Base-by-base conservation (phyloP, 1,139 yeast species). In the Scheffersomyces quercinus region DNA sequence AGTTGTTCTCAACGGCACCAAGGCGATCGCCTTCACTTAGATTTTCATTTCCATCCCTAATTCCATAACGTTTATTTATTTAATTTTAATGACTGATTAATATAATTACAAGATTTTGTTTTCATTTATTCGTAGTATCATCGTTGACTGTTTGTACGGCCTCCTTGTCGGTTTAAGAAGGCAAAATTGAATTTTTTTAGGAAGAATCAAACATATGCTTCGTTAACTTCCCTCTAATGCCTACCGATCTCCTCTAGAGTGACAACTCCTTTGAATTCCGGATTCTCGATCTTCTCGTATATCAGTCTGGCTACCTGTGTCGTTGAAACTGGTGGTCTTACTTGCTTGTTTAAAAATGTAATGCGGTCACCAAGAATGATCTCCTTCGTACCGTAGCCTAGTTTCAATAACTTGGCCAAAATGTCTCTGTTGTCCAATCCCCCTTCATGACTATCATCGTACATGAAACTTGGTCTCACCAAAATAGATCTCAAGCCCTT, bases 391-490 rank as follows among this genome's bases (percentile, higher is more conserved):
- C 66, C 63, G 43, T 75, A 71, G 26, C 79, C 67, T 5, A 70
- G 38, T 41, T 70, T 53, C 35, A 71, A 53, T 9, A 65, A 52
- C 4, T 50, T 48, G 31, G 64, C 61, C 20, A 72, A 41, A 3
- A 60, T 43, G 44, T 62, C 66, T 36, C 78, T 60, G 35, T 70
- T 61, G 33, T 63, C 62, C 36, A 49, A 33, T 1, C 43, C 38
- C 5, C 57, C 65, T 54, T 39, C 64, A 46, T 65, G 68, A 10
- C 65, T 53, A 37, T 69, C 79, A 56, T 88, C 95, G 56, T 70
- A 85, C 93, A 90, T 85, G 50, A 88, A 80, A 0, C 95, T 95
- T 0, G 97, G 97, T 49, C 97, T 73, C 61, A 87, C 53, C 15
- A 85, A 61, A 2, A 89, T 80, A 0, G 85, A 67, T 45, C 95